Base-by-base conservation (phyloP, 225 moss, liverwort and hornwort species). In the Physcomitrellopsis africana region DNA sequence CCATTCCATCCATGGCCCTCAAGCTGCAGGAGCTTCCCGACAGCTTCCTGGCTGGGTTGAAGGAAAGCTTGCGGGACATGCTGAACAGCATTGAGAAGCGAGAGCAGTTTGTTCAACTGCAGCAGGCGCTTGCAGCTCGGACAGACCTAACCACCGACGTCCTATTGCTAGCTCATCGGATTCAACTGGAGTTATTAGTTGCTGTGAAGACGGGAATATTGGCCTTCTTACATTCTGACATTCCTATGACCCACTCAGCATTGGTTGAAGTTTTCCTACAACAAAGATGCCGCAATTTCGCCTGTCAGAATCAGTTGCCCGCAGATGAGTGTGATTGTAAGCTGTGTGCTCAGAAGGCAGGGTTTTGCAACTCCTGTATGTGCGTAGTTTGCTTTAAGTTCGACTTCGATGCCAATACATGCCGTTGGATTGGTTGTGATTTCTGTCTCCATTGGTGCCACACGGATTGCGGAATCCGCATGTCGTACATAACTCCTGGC, bases 341-440 rank as follows among this genome's bases (percentile, higher is more conserved):
- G 76, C 71, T 99, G 41, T 99, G 97, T 82, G 89, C 93, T 16
- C 85, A 83, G 53, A 99, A 92, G 81, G 82, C 82, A 43, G 97
- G 97, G 23, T 99, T 99, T 82, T 99, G 97, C 79, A 99, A 94
- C 75, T 93, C 97, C n/a, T 99, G 97, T 79, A 99, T 99, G 97
- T 99, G 97, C 77, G 93, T 94, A 20, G 97, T 94, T 37, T 99
- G 97, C 82, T 90, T 89, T 14, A 99, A 94, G 71, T 99, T 94
- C 71, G 97, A 99, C 87, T 94, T 93, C 56, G 97, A 99, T 84
- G 87, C 92, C 64, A 90, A 94, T 65, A 99, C 97, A 63, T 99
- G 97, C 74, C 92, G 92, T 60, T 99, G 97, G 97, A 99, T 99
- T 77, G 97, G 97, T 57, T 99, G 97, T 74, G 97, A 99, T 75